Conservation (phyloP, 108 stramenopile species). For the Tribonema minus region DNA sequence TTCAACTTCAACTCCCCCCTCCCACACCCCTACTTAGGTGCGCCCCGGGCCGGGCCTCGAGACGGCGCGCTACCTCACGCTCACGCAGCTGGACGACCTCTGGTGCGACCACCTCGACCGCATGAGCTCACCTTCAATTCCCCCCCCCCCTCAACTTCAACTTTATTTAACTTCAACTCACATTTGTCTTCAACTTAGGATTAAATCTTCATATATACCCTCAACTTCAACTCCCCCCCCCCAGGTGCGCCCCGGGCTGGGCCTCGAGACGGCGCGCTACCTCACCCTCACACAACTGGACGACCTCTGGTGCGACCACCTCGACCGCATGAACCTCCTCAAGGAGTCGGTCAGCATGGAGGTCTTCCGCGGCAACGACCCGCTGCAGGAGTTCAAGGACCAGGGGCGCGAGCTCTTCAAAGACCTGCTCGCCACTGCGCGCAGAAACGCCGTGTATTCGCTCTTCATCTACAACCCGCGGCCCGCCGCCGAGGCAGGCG, state of each 20-base stretch:
- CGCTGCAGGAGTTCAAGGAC: slow-evolving; percentile 32
- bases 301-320: slow-evolving; percentile 39
- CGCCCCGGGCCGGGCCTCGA: slow-evolving; percentile 8
- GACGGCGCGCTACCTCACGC: slow-evolving; percentile 29
- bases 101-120: slow-evolving; percentile 37
- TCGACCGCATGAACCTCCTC: slow-evolving; percentile 38
- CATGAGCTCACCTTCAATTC: no score
- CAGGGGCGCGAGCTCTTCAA: slow-evolving; percentile 41
- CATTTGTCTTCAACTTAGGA: no score
- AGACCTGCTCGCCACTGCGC: slow-evolving; percentile 41
- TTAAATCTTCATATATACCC: no score
- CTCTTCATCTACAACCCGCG: slow-evolving; percentile 49
- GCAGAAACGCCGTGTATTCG: slow-evolving; percentile 52
- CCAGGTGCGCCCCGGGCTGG: slow-evolving; percentile 2
- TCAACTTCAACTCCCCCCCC: no score
- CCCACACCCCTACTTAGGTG: no score
- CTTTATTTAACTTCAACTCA: no score
- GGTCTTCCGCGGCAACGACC: slow-evolving; percentile 32
- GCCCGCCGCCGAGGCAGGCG: no score
- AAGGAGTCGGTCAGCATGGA: slow-evolving; percentile 43
- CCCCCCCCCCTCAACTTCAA: no score
- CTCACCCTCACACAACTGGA: slow-evolving; percentile 41
- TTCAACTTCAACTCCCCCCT: no score
- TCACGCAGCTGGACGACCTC: slow-evolving; percentile 43
- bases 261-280: slow-evolving; percentile 26